These are phyloP conservation scores for Paramecium octaurelia DNA, from an alignment of 73 alveolate species.

Conservation along the genomic window DNA sequence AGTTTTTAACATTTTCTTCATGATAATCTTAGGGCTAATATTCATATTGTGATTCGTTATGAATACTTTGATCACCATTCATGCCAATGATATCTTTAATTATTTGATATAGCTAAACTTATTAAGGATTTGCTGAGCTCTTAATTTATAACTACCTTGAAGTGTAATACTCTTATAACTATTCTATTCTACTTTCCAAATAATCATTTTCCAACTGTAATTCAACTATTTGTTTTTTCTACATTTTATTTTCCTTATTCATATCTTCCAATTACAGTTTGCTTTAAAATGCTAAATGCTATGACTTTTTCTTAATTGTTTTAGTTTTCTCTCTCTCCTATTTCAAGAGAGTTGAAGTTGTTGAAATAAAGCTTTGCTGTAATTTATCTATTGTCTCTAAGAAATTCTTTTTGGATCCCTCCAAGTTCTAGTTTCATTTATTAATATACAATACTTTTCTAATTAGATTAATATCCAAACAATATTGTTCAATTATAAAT, in stretches of 20 bases:
- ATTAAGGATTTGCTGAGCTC: neutral
- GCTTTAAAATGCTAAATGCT: neutral
- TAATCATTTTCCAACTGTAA: neutral
- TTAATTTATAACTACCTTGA: neutral
- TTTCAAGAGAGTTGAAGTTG: neutral
- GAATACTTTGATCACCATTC: slow-evolving; percentile 30
- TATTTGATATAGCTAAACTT: neutral
- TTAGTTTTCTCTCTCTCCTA: neutral
- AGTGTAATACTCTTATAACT: slow-evolving; percentile 2
- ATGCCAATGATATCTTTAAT: neutral
- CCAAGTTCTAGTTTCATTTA: neutral
- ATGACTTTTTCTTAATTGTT: slow-evolving; percentile 1
- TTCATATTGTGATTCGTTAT: slow-evolving; percentile 27
- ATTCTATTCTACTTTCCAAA: neutral
- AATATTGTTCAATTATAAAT: neutral
- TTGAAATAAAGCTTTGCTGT: neutral
- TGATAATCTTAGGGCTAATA: neutral
- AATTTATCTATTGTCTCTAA: neutral
- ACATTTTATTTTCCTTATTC: neutral
- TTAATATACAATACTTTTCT: neutral
- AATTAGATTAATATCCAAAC: neutral
- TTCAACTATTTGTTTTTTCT: neutral
- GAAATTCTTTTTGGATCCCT: neutral
- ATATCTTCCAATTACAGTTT: neutral
- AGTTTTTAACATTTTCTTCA: neutral